Base-by-base conservation (phyloP, 805 yeast genomes). In the Kodamaea hsintzibuensis region DNA sequence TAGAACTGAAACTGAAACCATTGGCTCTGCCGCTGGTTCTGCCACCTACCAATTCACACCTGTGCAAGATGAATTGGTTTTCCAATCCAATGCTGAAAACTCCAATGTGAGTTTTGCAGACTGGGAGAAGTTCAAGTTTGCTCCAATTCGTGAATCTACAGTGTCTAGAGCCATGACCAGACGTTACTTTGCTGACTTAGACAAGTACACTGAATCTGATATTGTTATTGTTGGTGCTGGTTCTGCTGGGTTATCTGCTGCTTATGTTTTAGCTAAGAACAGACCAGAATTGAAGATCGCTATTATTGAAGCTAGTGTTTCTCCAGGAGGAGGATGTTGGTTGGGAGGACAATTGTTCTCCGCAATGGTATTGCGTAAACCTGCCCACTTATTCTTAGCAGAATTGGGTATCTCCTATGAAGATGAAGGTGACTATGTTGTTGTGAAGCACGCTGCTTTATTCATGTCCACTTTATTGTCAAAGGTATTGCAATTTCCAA, bases 321-420 rank as follows among this genome's bases (percentile, higher is more conserved):
- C 88, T 35, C 87, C 88, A 52, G 92, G 92, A 54, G 93, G 92
- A 57, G 93, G 93, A 27, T 83, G 88, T 55, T 86, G 88, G 85
- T 74, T 87, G 47, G 90, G 90, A 53, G 93, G 91, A 10, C 90
- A 85, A 67, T 73, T 87, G 57, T 85, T 87, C 69, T 82, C 88
- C 27, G 91, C 91, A 39, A 86, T 86, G 91, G 83, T 87, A 51
- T 75, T 86, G 79, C 82, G 92, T 71, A 87, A 87, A 70, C 92
- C 91, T 16, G 88, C 91, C n/a, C 84, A 87, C 56, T 63, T 77
- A 56, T 86, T 87, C 71, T 76, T 87, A 66, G 78, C 82, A 40
- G 89, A 84, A 53, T 68, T 87, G 49, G 84, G 80, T 7, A 73
- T 87, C 51, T 84, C 82, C 42, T 87, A 82, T 68, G 91, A 87